phyloP scores from a whole-genome alignment of 2,329 filamentous ascomycete genomes.

The Phaeophleospora eucalypticola region DNA sequence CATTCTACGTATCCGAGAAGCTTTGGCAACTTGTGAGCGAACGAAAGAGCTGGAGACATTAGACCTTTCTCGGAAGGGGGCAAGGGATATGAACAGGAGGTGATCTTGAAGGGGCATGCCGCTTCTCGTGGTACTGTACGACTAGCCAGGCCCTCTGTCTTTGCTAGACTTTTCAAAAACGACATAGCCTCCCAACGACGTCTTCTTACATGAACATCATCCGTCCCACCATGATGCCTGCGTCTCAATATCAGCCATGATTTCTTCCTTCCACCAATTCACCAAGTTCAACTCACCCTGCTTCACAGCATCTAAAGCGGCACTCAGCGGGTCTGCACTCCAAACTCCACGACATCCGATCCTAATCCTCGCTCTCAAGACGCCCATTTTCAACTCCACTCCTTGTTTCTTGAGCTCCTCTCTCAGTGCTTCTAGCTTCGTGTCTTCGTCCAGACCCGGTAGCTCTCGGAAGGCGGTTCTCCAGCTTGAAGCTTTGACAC shows the following conservation, averaged over 20 bases:
- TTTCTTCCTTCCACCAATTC: no score
- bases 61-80: no score
- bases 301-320: slow-evolving; percentile 17
- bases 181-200: no score
- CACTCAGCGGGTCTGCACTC: slow-evolving; percentile 16
- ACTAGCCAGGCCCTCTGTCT: no score
- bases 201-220: slow-evolving; percentile 22
- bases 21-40: no score
- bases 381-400: slow-evolving; percentile 10
- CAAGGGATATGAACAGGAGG: no score
- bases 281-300: slow-evolving; percentile 2
- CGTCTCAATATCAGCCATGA: background rate
- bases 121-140: no score
- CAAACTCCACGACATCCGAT: slow-evolving; percentile 10
- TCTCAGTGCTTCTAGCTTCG: slow-evolving; percentile 15
- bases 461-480: slow-evolving; percentile 16
- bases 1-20: no score
- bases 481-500: slow-evolving; percentile 13
- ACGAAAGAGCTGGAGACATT: no score
- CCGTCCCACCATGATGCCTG: slow-evolving; percentile 14
- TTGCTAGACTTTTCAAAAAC: no score
- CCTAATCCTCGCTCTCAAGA: slow-evolving; percentile 14
- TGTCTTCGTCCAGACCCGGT: slow-evolving; percentile 18
- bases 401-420: slow-evolving; percentile 13
- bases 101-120: no score